Evolutionary conservation across 108 stramenopile genomes (phyloP).

Genomic region (Cyclostephanos tholiformis): DNA sequence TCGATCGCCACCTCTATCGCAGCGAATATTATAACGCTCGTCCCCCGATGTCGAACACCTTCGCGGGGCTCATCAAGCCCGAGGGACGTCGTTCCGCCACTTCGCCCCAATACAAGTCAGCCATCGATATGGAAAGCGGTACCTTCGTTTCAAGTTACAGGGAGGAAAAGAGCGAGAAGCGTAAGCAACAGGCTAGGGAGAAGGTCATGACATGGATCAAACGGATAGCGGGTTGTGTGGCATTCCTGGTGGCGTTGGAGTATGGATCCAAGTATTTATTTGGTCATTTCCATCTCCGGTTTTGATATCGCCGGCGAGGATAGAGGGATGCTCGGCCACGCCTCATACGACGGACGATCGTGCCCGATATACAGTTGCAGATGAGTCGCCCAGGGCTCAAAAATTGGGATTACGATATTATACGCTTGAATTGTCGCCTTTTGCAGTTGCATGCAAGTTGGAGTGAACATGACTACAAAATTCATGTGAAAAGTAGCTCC

Average conservation of each 20-base stretch:
- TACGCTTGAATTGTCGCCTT: too few relatives aligned
- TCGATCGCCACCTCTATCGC: too few relatives aligned
- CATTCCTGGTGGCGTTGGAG: not conserved
- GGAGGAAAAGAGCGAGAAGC: slow-evolving; percentile 56
- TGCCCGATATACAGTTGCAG: too few relatives aligned
- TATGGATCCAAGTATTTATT: not conserved
- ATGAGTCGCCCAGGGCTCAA: too few relatives aligned
- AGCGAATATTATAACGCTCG: not conserved
- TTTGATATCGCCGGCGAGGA: not conserved
- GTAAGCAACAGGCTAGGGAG: slow-evolving; percentile 44
- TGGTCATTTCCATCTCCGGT: not conserved
- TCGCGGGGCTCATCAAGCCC: not conserved
- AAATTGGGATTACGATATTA: too few relatives aligned
- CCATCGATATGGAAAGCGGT: not conserved
- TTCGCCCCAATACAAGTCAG: not conserved
- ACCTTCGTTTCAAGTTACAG: slow-evolving; percentile 6
- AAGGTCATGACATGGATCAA: slow-evolving; percentile 4
- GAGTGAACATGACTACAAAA: too few relatives aligned
- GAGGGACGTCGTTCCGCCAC: not conserved
- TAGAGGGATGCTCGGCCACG: too few relatives aligned
- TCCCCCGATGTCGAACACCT: not conserved
- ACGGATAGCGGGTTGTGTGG: not conserved
- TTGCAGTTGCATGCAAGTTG: too few relatives aligned
- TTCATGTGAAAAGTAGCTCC: too few relatives aligned
- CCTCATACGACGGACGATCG: too few relatives aligned